Evolutionary conservation across 257 asterid genomes (phyloP).

Genomic region (Forsythia viridissima): DNA sequence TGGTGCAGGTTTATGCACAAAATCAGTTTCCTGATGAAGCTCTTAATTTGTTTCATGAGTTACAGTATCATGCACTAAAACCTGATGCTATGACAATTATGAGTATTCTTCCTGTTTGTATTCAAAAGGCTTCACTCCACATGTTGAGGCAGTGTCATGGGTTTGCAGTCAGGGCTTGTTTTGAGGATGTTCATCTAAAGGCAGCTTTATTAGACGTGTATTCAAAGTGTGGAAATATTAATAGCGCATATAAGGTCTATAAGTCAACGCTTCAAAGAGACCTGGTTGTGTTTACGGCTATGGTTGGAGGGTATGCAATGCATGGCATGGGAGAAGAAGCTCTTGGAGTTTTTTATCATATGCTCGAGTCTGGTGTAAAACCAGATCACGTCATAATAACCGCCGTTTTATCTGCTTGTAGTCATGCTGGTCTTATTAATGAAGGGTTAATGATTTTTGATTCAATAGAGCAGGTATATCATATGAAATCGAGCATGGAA

Average conservation of each 20-base stretch:
- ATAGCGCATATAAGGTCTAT: conserved; percentile 59
- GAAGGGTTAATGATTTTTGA: conserved; percentile 64
- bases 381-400: conserved; percentile 79
- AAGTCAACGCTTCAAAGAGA: conserved; percentile 56
- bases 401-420: conserved; percentile 76
- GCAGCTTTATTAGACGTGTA: conserved; percentile 70
- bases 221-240: conserved; percentile 75
- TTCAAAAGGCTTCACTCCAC: conserved; percentile 63
- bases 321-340: conserved; percentile 83
- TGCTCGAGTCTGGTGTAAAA: conserved; percentile 59
- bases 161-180: conserved; percentile 49
- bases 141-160: conserved; percentile 79
- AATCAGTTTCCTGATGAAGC: conserved; percentile 62
- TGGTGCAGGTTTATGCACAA: conserved; percentile 63
- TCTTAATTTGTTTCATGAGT: conserved; percentile 47
- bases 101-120: conserved; percentile 71
- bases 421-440: conserved; percentile 74
- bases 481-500: conserved; percentile 69
- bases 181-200: conserved; percentile 50
- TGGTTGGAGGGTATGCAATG: conserved; percentile 88
- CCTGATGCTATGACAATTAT: conserved; percentile 67
- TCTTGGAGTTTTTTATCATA: conserved; percentile 43
- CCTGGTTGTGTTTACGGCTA: conserved; percentile 71
- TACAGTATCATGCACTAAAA: conserved; percentile 49
- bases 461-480: conserved; percentile 50